Conservation (phyloP, 164 flowering plant genomes). For the Berberis thunbergii region DNA sequence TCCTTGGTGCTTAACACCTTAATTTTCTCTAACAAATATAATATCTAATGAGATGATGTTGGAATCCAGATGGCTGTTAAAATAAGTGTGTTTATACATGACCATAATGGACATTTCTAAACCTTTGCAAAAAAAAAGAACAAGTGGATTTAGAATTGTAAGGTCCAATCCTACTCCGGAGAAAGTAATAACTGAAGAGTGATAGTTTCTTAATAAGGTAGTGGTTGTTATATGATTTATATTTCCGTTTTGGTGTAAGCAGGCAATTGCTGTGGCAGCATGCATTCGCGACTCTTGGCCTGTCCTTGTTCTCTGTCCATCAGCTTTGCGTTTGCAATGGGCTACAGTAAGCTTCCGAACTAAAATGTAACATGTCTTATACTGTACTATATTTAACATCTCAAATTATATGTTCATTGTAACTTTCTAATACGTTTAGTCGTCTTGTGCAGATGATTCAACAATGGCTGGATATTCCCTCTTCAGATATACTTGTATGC, state of each 20-base stretch:
- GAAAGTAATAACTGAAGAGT: too few relatives aligned
- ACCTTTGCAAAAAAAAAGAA: too few relatives aligned
- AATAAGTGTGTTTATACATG: too few relatives aligned
- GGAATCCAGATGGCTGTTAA: too few relatives aligned
- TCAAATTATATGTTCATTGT: not conserved
- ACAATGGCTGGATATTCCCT: constrained; percentile 74
- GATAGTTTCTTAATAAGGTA: too few relatives aligned
- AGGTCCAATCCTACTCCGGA: too few relatives aligned
- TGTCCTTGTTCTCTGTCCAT: constrained; percentile 89
- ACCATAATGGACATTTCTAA: too few relatives aligned
- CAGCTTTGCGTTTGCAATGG: constrained; percentile 95
- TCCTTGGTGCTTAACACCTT: too few relatives aligned
- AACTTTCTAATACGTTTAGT: not conserved
- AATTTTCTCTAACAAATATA: too few relatives aligned
- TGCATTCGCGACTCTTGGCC: constrained; percentile 92
- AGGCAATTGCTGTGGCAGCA: constrained; percentile 85
- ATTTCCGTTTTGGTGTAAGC: constrained; percentile 14
- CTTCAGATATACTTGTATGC: constrained; percentile 82
- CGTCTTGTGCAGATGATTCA: constrained; percentile 68
- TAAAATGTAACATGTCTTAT: not conserved
- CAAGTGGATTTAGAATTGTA: too few relatives aligned
- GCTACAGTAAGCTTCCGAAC: constrained; percentile 57
- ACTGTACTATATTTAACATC: not conserved
- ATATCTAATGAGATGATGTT: too few relatives aligned
- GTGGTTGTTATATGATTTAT: too few relatives aligned